Evolutionary conservation across 139 green algal species (phyloP).

Genomic region (Tetradesmus obliquus): DNA sequence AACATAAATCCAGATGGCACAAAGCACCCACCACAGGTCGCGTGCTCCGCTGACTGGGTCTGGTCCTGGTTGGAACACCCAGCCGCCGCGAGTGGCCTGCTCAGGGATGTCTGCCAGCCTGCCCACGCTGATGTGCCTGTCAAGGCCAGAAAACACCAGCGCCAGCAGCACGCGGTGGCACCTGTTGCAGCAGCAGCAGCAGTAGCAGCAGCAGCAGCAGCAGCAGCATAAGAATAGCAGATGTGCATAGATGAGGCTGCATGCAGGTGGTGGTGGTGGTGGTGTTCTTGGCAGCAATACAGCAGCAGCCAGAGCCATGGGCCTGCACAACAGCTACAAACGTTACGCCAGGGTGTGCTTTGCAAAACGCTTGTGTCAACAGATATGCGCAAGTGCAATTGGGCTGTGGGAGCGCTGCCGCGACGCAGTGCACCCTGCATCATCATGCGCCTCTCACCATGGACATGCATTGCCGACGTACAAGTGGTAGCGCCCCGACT

Average conservation of each 20-base stretch:
- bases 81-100: constrained; percentile 76
- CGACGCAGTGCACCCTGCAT: not conserved
- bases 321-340: no score
- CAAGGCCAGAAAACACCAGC: constrained; percentile 73
- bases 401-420: no score
- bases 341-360: no score
- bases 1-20: not conserved
- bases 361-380: no score
- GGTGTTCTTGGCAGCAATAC: no score
- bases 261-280: no score
- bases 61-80: constrained; percentile 71
- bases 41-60: constrained; percentile 64
- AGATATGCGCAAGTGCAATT: no score
- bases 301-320: no score
- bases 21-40: constrained; percentile 66
- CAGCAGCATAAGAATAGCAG: not conserved
- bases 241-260: not conserved
- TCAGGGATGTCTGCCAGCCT: constrained; percentile 81
- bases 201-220: not conserved
- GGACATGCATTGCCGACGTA: constrained; percentile 97
- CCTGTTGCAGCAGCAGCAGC: not conserved
- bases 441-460: constrained; percentile 65
- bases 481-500: constrained; percentile 81
- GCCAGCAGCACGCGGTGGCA: constrained; percentile 91
- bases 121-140: not conserved